Conservation (phyloP, 495 filamentous ascomycete species). For the Daldinia concentrica region DNA sequence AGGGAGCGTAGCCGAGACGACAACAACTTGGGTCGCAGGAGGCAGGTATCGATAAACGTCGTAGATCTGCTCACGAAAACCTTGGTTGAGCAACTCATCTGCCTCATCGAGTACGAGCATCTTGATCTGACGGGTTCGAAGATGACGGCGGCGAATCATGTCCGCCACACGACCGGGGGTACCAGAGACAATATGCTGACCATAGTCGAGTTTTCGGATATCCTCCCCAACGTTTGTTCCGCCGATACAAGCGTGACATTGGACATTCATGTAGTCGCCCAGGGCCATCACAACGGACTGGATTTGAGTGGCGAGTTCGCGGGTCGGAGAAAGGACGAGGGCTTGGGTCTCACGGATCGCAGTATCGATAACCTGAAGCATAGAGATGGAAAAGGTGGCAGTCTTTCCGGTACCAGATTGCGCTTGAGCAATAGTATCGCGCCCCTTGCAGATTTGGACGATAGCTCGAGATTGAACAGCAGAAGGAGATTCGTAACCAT, state of each 20-base stretch:
- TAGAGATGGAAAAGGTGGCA: slow-evolving; percentile 97
- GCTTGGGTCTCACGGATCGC: slow-evolving; percentile 89
- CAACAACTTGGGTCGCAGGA: slow-evolving; percentile 95
- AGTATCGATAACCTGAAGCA: slow-evolving; percentile 92
- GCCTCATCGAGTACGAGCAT: slow-evolving; percentile 99
- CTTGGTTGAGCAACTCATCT: slow-evolving; percentile 88
- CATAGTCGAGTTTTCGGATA: slow-evolving; percentile 95
- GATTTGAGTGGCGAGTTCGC: slow-evolving; percentile 97
- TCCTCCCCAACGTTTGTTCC: slow-evolving; percentile 98
- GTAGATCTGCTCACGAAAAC: slow-evolving; percentile 99
- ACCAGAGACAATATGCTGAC: slow-evolving; percentile 95
- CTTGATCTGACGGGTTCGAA: slow-evolving; percentile 95
- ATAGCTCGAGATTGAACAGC: slow-evolving; percentile 97
- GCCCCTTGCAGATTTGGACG: slow-evolving; percentile 98
- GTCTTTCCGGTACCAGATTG: slow-evolving; percentile 99
- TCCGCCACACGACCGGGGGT: slow-evolving; percentile 96
- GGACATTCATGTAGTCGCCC: slow-evolving; percentile 99
- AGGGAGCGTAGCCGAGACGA: slow-evolving; percentile 95
- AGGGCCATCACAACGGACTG: slow-evolving; percentile 97
- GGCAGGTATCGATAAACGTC: slow-evolving; percentile 98
- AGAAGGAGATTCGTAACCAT: slow-evolving; percentile 97
- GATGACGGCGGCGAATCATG: slow-evolving; percentile 97
- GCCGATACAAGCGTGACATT: slow-evolving; percentile 98
- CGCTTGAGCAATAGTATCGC: slow-evolving; percentile 98
- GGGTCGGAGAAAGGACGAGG: slow-evolving; percentile 95